These are phyloP conservation scores for Schwanniomyces yamadae DNA, from an alignment of 805 yeast species.

Conservation along the genomic window DNA sequence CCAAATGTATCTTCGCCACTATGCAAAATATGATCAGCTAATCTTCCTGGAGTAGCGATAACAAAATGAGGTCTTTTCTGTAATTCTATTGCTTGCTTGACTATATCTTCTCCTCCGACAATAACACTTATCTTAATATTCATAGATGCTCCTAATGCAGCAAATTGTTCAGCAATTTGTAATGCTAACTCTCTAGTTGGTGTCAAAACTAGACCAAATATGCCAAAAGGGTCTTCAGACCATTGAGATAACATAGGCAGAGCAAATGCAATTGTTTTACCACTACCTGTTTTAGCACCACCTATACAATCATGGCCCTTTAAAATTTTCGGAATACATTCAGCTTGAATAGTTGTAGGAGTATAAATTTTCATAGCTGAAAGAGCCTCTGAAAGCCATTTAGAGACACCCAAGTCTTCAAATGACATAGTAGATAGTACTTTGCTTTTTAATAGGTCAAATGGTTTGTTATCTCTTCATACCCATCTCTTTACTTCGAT, in stretches of 20 bases:
- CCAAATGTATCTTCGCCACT: slow-evolving; percentile 86
- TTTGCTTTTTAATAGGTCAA: neutral
- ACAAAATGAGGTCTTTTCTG: slow-evolving; percentile 89
- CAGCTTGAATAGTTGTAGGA: slow-evolving; percentile 85
- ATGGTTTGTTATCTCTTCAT: neutral
- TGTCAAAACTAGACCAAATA: slow-evolving; percentile 83
- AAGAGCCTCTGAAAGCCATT: slow-evolving; percentile 83
- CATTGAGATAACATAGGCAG: slow-evolving; percentile 95
- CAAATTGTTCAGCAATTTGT: slow-evolving; percentile 95
- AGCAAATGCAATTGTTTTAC: slow-evolving; percentile 96
- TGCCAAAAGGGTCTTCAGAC: slow-evolving; percentile 94
- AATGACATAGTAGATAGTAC: slow-evolving; percentile 38
- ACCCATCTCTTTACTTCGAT: too few species aligned
- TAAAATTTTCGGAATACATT: slow-evolving; percentile 85
- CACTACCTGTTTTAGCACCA: slow-evolving; percentile 97
- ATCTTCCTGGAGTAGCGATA: slow-evolving; percentile 94
- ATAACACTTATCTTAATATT: slow-evolving; percentile 79
- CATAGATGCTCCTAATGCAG: slow-evolving; percentile 88
- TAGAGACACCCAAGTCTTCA: slow-evolving; percentile 68
- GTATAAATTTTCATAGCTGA: slow-evolving; percentile 74
- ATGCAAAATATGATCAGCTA: slow-evolving; percentile 85
- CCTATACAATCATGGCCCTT: slow-evolving; percentile 91
- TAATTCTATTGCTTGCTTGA: slow-evolving; percentile 80
- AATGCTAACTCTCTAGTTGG: slow-evolving; percentile 94
- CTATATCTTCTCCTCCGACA: slow-evolving; percentile 94